Evolutionary conservation across 2,329 filamentous ascomycete genomes (phyloP), one percentile per base, ranked within the genome.

Genomic region (Ophiostoma piceae): DNA sequence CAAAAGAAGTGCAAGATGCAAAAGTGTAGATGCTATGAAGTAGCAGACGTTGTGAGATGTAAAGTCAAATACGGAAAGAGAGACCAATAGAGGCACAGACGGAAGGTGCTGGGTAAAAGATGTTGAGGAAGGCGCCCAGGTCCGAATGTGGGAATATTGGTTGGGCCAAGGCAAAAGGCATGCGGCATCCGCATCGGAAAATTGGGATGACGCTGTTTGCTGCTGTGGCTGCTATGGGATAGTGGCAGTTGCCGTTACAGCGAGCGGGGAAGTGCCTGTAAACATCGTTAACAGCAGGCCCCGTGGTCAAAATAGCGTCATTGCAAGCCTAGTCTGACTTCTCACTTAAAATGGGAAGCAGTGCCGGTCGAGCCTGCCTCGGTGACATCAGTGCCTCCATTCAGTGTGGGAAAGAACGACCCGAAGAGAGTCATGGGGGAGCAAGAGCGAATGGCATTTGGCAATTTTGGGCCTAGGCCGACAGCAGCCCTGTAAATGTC

Each of bases 41-140:
- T 7, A 16, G 19, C 16, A 8, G 43, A 47, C 19, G n/a, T 41
- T 39, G 47, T 19, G 32, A 64, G 60, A 26, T 19, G 32, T 5
- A 16, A 26, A 35, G 22, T 16, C 22, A 62, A 35, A 47, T 12
- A 60, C 1, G 54, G 54, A 60, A 29, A 62, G 57, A 35, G 19
- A 64, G 2, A 64, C 11, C 35, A 8, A n/a, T 4, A 64, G 60
- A 39, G 14, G 37, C 11, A 35, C 14, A 22, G 62, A 22, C 32
- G 9, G 19, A 65, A 65, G 62, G 35, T 39, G 65, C 37, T 32
- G 37, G 22, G 65, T 22, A 66, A 43, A 41, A 16, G 65, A 41
- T 66, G 65, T 66, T 66, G 65, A 66, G 64, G 64, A 66, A 66
- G 65, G 37, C 35, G 37, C 65, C 14, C 65, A 43, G 37, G 12